phyloP scores from a whole-genome alignment of 1,284 basidiomycete genomes.

The Puccinia novopanici region DNA sequence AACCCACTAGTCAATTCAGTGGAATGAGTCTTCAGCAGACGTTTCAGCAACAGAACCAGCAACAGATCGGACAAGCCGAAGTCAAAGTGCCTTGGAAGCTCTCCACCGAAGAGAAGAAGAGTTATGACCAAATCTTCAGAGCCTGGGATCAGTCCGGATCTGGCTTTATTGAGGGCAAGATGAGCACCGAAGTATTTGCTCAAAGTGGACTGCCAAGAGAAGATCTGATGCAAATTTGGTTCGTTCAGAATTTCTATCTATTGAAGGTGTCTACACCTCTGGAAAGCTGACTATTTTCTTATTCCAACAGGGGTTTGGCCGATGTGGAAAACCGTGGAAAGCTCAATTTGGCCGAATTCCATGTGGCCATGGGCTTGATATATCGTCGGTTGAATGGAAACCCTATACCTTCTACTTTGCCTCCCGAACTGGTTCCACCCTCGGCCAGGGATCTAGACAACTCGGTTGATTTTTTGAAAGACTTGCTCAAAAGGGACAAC shows the following conservation, averaged over 20 bases:
- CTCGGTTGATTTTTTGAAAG: conserved; percentile 87
- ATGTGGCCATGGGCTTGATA: conserved; percentile 97
- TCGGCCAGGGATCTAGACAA: conserved; percentile 87
- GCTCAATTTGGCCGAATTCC: conserved; percentile 93
- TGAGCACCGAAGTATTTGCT: conserved; percentile 89
- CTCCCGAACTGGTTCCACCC: conserved; percentile 85
- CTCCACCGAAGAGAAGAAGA: conserved; percentile 88
- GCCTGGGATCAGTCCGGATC: conserved; percentile 84
- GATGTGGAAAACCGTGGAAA: conserved; percentile 89
- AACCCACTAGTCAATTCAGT: conserved; percentile 49
- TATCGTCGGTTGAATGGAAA: conserved; percentile 91
- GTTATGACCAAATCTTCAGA: conserved; percentile 93
- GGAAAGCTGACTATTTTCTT: conserved; percentile 9
- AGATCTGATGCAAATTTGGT: conserved; percentile 93
- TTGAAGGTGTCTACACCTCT: neutral
- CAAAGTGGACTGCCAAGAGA: conserved; percentile 86
- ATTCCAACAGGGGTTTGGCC: conserved; percentile 71
- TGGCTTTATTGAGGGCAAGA: conserved; percentile 84
- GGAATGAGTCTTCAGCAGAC: conserved; percentile 51
- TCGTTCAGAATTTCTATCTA: conserved; percentile 57
- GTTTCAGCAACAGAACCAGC: conserved; percentile 76
- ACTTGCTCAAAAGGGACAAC: conserved; percentile 85
- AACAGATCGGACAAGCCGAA: conserved; percentile 69
- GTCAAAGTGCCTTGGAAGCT: conserved; percentile 86
- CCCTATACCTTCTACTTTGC: conserved; percentile 80